phyloP scores from a whole-genome alignment of 352 stramenopile genomes.

The Pseudoperonospora humuli region DNA sequence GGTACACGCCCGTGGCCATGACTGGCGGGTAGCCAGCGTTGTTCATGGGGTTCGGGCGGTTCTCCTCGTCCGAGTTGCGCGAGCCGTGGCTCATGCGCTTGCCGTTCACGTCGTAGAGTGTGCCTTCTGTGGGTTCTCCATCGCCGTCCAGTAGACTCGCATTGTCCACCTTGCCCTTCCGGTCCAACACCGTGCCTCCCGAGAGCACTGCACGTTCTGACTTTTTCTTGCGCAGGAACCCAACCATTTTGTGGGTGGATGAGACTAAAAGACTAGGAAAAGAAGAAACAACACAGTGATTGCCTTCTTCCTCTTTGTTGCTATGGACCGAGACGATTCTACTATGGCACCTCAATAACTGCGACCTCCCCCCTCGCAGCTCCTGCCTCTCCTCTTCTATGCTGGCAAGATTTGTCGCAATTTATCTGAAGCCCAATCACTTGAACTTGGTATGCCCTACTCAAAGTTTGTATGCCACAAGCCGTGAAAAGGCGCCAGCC shows the following conservation, averaged over 20 bases:
- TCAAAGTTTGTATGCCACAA: not conserved
- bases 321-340: constrained; percentile 21
- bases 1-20: constrained; percentile 43
- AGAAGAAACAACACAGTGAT: not conserved
- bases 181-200: constrained; percentile 67
- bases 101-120: constrained; percentile 61
- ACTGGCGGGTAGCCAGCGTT: constrained; percentile 33
- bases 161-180: constrained; percentile 78
- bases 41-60: constrained; percentile 25
- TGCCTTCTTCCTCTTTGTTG: constrained; percentile 4
- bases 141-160: constrained; percentile 77
- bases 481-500: constrained; percentile 19
- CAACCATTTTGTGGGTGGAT: constrained; percentile 37
- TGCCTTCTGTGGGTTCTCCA: constrained; percentile 59
- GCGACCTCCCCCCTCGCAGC: constrained; percentile 6
- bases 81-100: constrained; percentile 31
- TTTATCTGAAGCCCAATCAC: constrained; percentile 15
- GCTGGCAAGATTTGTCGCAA: constrained; percentile 24
- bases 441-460: constrained; percentile 8
- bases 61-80: constrained; percentile 63
- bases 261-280: constrained; percentile 4
- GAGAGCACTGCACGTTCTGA: constrained; percentile 61
- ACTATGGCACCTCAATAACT: constrained; percentile 18
- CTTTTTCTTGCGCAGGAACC: constrained; percentile 84
- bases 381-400: constrained; percentile 25